Base-by-base conservation (phyloP, 345 rosid genomes). In the Acer saccharum region DNA sequence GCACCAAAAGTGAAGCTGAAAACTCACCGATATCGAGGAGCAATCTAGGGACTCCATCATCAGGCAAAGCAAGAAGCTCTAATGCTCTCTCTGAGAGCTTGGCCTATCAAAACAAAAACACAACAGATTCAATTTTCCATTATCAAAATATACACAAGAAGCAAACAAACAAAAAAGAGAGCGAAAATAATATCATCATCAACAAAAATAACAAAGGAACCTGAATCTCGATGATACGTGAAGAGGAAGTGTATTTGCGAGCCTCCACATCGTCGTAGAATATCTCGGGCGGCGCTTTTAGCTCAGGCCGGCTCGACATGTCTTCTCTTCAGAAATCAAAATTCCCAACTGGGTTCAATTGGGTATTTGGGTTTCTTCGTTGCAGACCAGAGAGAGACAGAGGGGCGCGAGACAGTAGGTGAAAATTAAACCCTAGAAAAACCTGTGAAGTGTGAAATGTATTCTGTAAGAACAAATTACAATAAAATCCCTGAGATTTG, bases 171-270 rank as follows among this genome's bases (percentile, higher is more conserved):
- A 18, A 29, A 16, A 18, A 18, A 16, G 43, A 62, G 61, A 29
- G 0, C 11, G 2, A 50, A 29, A 69, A 10, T 11, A 7, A 54
- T 35, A 4, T 35, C 6, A 35, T 4, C 13, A 7, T 1, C 2
- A 50, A 67, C 2, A 32, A 21, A 29, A 44, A 29, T 6, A 9
- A 46, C 12, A 55, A 61, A 58, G 16, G 44, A 60, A 96, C 97
- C 98, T 94, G 99, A 83, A 96, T 94, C 77, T 92, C 91, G 1
- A 92, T 88, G 69, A 96, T 96, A n/a, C 98, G 94, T 25, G 98
- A 92, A 14, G 99, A 96, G 39, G 91, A 94, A 18, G 98, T 94
- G 87, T 92, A 96, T 78, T 94, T 96, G 7, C 94, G 87, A 85
- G 99, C 99, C 72, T 96, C 98, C 0, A 81, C 12, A 9, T 92